These are phyloP conservation scores for Paecilomyces variotii DNA, from an alignment of 2,329 filamentous ascomycete genomes.

Conservation along the genomic window DNA sequence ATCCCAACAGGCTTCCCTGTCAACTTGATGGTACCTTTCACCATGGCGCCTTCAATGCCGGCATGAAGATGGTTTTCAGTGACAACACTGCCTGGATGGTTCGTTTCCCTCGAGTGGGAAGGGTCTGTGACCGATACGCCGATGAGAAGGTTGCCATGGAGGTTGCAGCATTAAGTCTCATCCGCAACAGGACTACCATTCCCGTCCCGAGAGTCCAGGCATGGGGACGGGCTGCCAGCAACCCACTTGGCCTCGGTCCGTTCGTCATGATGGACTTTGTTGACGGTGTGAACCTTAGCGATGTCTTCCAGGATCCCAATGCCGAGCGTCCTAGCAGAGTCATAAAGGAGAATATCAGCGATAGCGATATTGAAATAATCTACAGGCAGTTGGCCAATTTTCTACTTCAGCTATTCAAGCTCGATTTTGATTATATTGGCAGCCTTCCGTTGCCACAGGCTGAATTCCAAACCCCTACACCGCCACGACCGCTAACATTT, in stretches of 20 bases:
- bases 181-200: neutral
- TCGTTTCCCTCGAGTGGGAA: conserved; percentile 22
- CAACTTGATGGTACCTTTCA: conserved; percentile 22
- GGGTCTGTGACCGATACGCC: conserved; percentile 16
- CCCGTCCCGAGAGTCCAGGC: neutral
- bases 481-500: neutral
- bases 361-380: conserved; percentile 17
- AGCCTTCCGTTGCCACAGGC: conserved; percentile 12
- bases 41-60: conserved; percentile 25
- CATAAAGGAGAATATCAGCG: conserved; percentile 24
- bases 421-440: conserved; percentile 23
- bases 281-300: conserved; percentile 7
- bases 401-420: conserved; percentile 18
- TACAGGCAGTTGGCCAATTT: conserved; percentile 21
- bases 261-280: neutral
- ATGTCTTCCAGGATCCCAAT: conserved; percentile 23
- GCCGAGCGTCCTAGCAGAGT: conserved; percentile 34
- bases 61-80: conserved; percentile 25
- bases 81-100: conserved; percentile 21
- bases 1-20: conserved; percentile 24
- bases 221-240: neutral
- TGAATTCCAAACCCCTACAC: neutral
- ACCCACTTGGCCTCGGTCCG: neutral
- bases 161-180: neutral
- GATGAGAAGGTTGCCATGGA: conserved; percentile 22